Base-by-base conservation (phyloP, 306 rosid genomes). In the Senna siamea region DNA sequence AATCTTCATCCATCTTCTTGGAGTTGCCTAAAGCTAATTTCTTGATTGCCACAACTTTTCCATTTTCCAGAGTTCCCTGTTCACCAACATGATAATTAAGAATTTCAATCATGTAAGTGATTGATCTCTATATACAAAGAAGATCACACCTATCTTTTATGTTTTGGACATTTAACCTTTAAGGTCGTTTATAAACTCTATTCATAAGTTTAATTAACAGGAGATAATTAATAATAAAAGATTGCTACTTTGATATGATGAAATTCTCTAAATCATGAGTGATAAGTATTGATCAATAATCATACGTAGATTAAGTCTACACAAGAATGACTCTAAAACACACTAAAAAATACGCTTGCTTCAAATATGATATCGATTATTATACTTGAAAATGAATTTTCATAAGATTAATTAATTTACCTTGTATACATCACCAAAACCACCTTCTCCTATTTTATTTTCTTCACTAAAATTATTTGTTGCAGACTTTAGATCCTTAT, bases 381-480 rank as follows among this genome's bases (percentile, higher is more conserved):
- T 62, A 9, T 51, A 13, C 30, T 17, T 67, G 63, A 46, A 77
- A 35, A 20, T 26, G 30, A 26, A 26, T 26, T 26, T 26, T 26
- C 28, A 9, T 5, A 13, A 38, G 13, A 4, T 22, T 41, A 4
- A 4, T 37, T 32, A 2, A 2, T 32, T 32, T 70, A 90, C 96
- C 96, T 86, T 90, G 65, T 86, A 87, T 52, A 90, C 92, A 13
- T 81, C 87, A 22, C 96, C 92, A 55, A 90, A 90, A 28, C 92
- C 96, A 58, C 96, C 96, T 76, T 84, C 92, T 68, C 96, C 96
- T 10, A 90, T 79, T 66, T 90, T 90, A 46, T 82, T 87, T 74
- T 85, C 88, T 6, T 64, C 84, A 38, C 84, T 82, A 41, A 87
- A 90, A 32, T 86, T 84, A 4, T 79, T 78, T 4, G 96, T 87